Evolutionary conservation across 306 rosid species (phyloP), one percentile per base, ranked within the genome.

Genomic region (Ceratonia siliqua): DNA sequence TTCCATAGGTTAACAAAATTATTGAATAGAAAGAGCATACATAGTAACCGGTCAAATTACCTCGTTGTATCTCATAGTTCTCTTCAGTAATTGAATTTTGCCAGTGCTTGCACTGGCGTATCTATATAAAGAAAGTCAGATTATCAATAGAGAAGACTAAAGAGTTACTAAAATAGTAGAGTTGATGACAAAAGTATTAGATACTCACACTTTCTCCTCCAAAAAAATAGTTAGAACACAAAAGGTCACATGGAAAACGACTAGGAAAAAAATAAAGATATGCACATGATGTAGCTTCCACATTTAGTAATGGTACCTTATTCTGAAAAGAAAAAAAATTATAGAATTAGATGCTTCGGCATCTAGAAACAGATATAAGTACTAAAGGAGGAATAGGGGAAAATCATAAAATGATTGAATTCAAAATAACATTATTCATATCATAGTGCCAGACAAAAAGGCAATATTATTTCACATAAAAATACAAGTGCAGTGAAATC

Each of bases 261-360:
- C 98, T 4, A 91, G 87, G 61, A 91, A 88, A 76, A 94, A 91
- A 78, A 94, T 91, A 75, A 94, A 94, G 84, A 88, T 88, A 66
- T 91, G 96, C n/a, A 94, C 78, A 33, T 94, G 97, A 76, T 94
- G 97, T 67, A 91, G 46, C 98, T 74, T 94, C 97, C n/a, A 72
- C 25, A 24, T 97, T 83, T 62, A 94, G 74, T 3, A 93, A 61
- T 55, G 98, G 97, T 13, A 88, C 94, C 88, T 86, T 89, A 27
- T 68, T 11, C 98, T 93, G 89, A 56, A 86, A 78, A 24, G 5
- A 54, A 50, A 25, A 22, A 35, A 50, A 59, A 30, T 2, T 41
- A 13, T n/a, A 3, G n/a, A 13, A 17, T 39, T 14, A 52, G 33
- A 63, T 11, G 20, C 52, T 35, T 15, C 8, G 6, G 43, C 36